These are phyloP conservation scores for Termitomyces sp. DNA, from an alignment of 768 basidiomycete genomes.

Conservation along the genomic window DNA sequence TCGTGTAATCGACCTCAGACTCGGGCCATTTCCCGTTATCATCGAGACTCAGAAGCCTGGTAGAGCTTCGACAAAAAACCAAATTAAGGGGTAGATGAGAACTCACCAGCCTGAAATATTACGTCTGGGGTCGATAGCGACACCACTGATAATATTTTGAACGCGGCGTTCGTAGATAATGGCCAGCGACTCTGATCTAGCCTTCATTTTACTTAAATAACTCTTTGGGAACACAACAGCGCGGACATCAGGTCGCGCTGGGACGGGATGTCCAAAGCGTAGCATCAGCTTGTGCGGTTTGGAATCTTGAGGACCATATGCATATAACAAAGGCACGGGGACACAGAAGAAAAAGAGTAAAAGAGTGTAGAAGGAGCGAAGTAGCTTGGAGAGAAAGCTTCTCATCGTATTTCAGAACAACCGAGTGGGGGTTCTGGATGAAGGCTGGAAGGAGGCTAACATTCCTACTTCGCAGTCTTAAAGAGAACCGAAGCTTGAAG, in stretches of 20 bases:
- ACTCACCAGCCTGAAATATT: constrained; percentile 14
- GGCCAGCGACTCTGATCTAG: constrained; percentile 14
- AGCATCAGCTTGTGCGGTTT: not conserved
- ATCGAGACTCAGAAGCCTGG: constrained; percentile 15
- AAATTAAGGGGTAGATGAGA: not conserved
- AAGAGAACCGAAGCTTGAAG: not conserved
- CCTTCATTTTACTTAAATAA: constrained; percentile 28
- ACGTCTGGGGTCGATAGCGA: constrained; percentile 1
- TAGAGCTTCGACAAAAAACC: not conserved
- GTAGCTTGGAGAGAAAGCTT: constrained; percentile 6
- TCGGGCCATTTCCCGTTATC: constrained; percentile 39
- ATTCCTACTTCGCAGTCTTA: not conserved
- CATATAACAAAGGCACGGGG: constrained; percentile 2
- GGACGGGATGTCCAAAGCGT: not conserved
- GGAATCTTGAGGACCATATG: not conserved
- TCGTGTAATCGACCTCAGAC: constrained; percentile 38
- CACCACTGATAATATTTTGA: constrained; percentile 8
- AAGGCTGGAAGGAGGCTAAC: not conserved
- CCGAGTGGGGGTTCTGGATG: not conserved
- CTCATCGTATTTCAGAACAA: constrained; percentile 7
- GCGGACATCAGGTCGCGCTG: not conserved
- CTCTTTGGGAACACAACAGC: not conserved
- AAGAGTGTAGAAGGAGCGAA: constrained; percentile 14
- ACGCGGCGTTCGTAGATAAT: constrained; percentile 14
- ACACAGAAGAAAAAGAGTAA: constrained; percentile 5